Base-by-base conservation (phyloP, 768 basidiomycete species). In the Hericium erinaceus region DNA sequence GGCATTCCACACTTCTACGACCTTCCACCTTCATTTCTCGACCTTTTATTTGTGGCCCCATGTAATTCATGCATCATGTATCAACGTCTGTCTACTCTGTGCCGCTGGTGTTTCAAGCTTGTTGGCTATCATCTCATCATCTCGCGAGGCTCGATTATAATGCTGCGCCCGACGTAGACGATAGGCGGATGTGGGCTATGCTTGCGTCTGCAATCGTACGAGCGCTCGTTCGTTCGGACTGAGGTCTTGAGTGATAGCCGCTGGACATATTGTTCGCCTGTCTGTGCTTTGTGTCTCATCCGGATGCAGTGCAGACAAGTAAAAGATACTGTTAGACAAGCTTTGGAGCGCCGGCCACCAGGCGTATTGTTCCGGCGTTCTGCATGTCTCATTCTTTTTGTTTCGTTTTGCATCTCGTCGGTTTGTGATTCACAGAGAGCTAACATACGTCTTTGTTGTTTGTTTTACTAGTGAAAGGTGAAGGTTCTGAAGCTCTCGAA, bases 381-480 rank as follows among this genome's bases (percentile, higher is more conserved):
- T 37, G 24, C 49, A 16, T 51, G 24, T 16, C 10, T 50, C 48
- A 8, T 9, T 24, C 28, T 58, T 53, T 53, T 39, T 39, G 33
- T 26, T n/a, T 39, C 12, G 9, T 39, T 13, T 26, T 26, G n/a
- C 51, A 16, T 28, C 52, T 38, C 28, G 18, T 39, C n/a, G 38
- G 39, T n/a, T 40, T 22, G 38, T 22, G 18, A 10, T 16, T 16
- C 16, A 16, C 50, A 33, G 50, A 51, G 28, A 18, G 39, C 54
- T 26, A 24, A 26, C 41, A 10, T 39, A 41, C 11, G 13, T 20
- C 15, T 15, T 11, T 46, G 10, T 51, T 13, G 33, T 53, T 20
- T 55, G 59, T 61, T 63, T 63, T 5, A 40, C 56, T 69, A 91
- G 89, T 82, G 82, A 69, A 77, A 62, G 91, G 87, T 86, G 88